Conservation (phyloP, 441 rosid genomes). For the Pelargonium australe region DNA sequence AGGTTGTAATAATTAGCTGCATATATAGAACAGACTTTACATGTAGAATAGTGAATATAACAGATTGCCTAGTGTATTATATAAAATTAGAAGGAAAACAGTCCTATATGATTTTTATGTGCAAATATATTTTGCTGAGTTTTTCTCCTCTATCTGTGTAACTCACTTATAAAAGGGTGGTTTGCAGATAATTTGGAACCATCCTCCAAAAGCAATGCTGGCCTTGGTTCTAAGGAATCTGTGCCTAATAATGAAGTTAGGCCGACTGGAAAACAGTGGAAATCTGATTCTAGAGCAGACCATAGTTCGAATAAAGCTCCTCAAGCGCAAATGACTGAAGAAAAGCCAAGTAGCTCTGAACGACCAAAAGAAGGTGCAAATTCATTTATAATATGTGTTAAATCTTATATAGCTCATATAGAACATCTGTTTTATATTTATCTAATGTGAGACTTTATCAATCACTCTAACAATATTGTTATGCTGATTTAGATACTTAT, state of each 20-base stretch:
- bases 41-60: no score
- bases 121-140: not conserved
- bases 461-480: not conserved
- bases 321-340: constrained; percentile 32
- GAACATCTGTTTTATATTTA: not conserved
- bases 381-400: constrained; percentile 11
- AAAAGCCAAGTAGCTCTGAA: constrained; percentile 50
- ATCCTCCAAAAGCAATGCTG: constrained; percentile 27
- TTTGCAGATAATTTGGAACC: constrained; percentile 42
- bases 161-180: constrained; percentile 7
- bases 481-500: constrained; percentile 6
- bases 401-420: not conserved
- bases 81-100: no score
- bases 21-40: no score
- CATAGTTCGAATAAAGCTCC: constrained; percentile 25
- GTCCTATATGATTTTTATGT: not conserved
- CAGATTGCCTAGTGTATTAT: no score
- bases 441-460: not conserved
- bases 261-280: constrained; percentile 23
- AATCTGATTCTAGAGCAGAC: constrained; percentile 23
- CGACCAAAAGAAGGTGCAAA: constrained; percentile 68
- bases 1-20: no score
- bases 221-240: constrained; percentile 24
- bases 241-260: constrained; percentile 25
- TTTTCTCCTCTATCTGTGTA: not conserved